Evolutionary conservation across 257 asterid species (phyloP).

Genomic region (Nicotiana paniculata): DNA sequence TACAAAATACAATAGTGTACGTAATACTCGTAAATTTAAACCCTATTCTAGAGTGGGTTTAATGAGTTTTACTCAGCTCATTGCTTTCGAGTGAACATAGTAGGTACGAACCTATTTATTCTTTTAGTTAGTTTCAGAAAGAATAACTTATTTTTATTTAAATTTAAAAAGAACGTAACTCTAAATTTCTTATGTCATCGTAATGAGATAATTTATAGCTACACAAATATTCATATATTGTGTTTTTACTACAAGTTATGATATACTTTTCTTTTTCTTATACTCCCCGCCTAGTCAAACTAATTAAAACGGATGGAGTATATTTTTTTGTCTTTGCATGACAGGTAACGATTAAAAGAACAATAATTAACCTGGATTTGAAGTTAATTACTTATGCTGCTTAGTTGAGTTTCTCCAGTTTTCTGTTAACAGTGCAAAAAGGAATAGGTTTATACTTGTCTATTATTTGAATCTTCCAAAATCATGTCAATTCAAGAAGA

Average conservation of each 20-base stretch:
- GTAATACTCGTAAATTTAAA: neutral
- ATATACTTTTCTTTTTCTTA: too few species aligned
- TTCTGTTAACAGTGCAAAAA: neutral
- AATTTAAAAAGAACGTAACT: too few species aligned
- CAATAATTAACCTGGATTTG: neutral
- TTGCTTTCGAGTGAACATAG: too few species aligned
- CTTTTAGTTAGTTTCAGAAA: too few species aligned
- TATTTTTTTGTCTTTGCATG: neutral
- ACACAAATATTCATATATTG: too few species aligned
- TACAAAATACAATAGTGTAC: neutral
- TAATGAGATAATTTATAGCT: too few species aligned
- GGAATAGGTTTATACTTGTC: neutral
- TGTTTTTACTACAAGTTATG: too few species aligned
- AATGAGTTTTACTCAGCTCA: neutral
- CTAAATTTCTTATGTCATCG: too few species aligned
- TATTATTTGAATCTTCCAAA: neutral
- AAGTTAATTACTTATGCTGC: neutral
- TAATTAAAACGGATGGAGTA: too few species aligned
- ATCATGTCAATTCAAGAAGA: neutral
- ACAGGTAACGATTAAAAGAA: neutral
- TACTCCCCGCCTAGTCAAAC: too few species aligned
- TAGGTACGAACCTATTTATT: too few species aligned
- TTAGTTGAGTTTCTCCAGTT: neutral
- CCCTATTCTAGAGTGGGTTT: neutral
- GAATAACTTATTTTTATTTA: too few species aligned